Conservation (phyloP, 164 flowering plant species). For the Kalanchoe fedtschenkoi region DNA sequence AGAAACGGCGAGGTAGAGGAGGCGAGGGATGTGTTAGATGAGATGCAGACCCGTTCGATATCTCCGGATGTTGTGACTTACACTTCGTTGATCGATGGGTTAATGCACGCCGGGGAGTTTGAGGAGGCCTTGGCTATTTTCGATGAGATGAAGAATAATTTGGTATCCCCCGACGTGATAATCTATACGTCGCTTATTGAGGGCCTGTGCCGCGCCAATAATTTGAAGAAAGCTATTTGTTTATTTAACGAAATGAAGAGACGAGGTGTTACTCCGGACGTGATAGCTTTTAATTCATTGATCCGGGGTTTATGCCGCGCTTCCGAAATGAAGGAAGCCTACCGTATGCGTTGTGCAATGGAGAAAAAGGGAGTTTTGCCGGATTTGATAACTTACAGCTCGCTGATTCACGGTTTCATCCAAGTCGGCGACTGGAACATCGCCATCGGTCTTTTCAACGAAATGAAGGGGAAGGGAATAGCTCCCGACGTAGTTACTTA, state of each 20-base stretch:
- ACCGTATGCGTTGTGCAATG: not conserved
- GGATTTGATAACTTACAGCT: not conserved
- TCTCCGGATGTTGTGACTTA: not conserved
- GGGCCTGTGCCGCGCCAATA: not conserved
- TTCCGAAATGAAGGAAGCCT: slow-evolving; percentile 1
- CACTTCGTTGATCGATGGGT: not conserved
- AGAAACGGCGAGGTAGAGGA: not conserved
- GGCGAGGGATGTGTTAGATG: not conserved
- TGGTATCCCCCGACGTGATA: not conserved
- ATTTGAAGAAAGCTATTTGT: not conserved
- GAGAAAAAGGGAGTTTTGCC: not conserved
- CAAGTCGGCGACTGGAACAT: not conserved
- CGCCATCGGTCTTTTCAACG: not conserved
- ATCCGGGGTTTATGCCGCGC: not conserved
- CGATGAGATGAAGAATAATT: not conserved
- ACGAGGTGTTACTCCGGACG: not conserved
- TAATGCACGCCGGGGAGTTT: not conserved
- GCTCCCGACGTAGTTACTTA: too few species aligned
- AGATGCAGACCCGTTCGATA: not conserved
- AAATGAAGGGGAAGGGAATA: not conserved
- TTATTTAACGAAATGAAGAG: not conserved
- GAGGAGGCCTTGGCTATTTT: not conserved
- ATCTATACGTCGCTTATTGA: not conserved
- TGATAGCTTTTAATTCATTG: not conserved
- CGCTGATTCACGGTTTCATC: not conserved